A percentile compares a stretch with the other conserved stretches of the same genome.
Evolutionary conservation across 2,329 filamentous ascomycete species (phyloP).

Genomic region (Gnomoniopsis sp.): DNA sequence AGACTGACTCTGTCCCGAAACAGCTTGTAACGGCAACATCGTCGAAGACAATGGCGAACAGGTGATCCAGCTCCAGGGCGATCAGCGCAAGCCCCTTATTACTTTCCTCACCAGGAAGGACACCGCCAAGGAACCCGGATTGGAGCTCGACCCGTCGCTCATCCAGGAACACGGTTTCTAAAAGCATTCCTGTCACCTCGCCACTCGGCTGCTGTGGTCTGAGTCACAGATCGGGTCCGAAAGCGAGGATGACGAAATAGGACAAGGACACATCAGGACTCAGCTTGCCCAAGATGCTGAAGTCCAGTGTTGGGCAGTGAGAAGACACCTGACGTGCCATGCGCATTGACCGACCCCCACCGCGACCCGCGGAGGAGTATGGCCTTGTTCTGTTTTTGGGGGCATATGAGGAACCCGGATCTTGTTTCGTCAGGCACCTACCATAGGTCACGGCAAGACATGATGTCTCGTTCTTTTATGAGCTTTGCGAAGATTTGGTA

Average conservation of each 20-base stretch:
- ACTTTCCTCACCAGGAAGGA: constrained; percentile 97
- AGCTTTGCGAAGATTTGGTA: constrained; percentile 8
- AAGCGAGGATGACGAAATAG: not conserved
- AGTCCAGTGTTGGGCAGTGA: constrained; percentile 10
- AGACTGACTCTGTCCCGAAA: constrained; percentile 23
- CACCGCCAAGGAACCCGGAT: constrained; percentile 45
- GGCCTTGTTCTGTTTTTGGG: constrained; percentile 5
- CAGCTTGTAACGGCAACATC: constrained; percentile 99
- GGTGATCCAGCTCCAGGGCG: constrained; percentile 99
- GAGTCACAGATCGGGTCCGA: constrained; percentile 8
- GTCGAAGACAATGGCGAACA: constrained; percentile 94
- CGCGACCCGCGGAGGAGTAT: constrained; percentile 2
- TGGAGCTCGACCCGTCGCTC: constrained; percentile 92
- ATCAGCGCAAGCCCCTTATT: constrained; percentile 98
- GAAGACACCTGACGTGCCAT: constrained; percentile 15
- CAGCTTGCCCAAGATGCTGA: constrained; percentile 13
- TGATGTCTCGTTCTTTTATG: constrained; percentile 9
- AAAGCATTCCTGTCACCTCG: constrained; percentile 15
- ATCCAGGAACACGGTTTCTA: constrained; percentile 71
- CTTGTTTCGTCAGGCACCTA: constrained; percentile 6
- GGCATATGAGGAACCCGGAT: constrained; percentile 11
- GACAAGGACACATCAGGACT: constrained; percentile 14
- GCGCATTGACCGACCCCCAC: constrained; percentile 5
- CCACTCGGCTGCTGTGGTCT: constrained; percentile 4
- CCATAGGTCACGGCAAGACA: not conserved